Conservation (phyloP, 768 basidiomycete genomes). For the Lactarius psammicola region DNA sequence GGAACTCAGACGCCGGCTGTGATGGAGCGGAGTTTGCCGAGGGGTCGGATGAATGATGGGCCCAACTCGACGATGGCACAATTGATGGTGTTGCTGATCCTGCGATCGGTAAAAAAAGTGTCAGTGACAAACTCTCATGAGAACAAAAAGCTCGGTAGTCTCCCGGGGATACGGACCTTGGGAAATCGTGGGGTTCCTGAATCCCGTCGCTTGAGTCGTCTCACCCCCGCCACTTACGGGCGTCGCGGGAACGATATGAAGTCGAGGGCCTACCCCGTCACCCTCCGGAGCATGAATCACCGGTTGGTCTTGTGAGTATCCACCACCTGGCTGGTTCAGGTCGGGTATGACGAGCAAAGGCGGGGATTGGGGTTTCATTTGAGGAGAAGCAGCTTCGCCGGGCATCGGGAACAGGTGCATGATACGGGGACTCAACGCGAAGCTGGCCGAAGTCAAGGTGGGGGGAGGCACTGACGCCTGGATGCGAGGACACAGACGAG, state of each 20-base stretch:
- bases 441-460: constrained; percentile 57
- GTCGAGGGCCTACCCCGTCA: constrained; percentile 52
- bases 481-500: constrained; percentile 66
- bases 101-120: constrained; percentile 20
- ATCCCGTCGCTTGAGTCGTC: constrained; percentile 47
- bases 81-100: constrained; percentile 29
- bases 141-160: constrained; percentile 6
- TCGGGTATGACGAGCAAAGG: constrained; percentile 60
- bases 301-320: constrained; percentile 44
- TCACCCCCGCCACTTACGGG: constrained; percentile 65
- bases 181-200: constrained; percentile 51
- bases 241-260: constrained; percentile 82
- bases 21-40: constrained; percentile 27
- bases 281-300: constrained; percentile 64
- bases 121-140: constrained; percentile 19
- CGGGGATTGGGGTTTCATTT: constrained; percentile 60
- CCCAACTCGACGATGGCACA: constrained; percentile 24
- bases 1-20: constrained; percentile 20
- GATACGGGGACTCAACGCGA: constrained; percentile 63
- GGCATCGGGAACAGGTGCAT: constrained; percentile 49
- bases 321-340: constrained; percentile 35
- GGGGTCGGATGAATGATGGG: constrained; percentile 31
- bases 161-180: constrained; percentile 46
- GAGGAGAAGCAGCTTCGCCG: constrained; percentile 40
- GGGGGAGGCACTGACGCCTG: constrained; percentile 48